phyloP scores from a whole-genome alignment of 1,139 yeast genomes.

The Pichia norvegensis region DNA sequence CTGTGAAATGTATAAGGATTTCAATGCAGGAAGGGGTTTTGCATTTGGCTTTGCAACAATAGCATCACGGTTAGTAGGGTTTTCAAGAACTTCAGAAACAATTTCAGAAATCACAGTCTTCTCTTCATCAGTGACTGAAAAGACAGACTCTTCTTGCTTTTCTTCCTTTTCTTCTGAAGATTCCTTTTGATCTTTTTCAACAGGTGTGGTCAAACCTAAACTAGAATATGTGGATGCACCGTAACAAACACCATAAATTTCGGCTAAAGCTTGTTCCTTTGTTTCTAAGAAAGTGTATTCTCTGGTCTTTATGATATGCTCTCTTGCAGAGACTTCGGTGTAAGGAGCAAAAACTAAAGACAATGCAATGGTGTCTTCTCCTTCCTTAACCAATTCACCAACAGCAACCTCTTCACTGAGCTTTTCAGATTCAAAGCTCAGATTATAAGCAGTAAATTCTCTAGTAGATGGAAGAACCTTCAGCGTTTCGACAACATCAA shows the following conservation, averaged over 20 bases:
- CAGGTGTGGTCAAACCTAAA: slow-evolving; percentile 28
- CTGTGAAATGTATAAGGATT: slow-evolving; percentile 56
- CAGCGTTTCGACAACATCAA: slow-evolving; percentile 54
- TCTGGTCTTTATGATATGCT: slow-evolving; percentile 41
- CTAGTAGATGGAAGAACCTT: slow-evolving; percentile 46
- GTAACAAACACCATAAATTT: slow-evolving; percentile 30
- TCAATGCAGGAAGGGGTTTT: slow-evolving; percentile 38
- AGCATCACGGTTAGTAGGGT: slow-evolving; percentile 9
- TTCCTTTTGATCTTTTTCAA: slow-evolving; percentile 13
- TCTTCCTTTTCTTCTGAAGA: slow-evolving; percentile 14
- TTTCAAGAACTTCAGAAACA: slow-evolving; percentile 15
- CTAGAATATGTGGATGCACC: slow-evolving; percentile 35
- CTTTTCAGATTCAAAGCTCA: slow-evolving; percentile 23
- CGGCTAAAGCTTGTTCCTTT: slow-evolving; percentile 20
- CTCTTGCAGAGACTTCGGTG: slow-evolving; percentile 37
- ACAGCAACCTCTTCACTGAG: slow-evolving; percentile 6
- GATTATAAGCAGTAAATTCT: slow-evolving; percentile 54
- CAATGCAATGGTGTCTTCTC: slow-evolving; percentile 6
- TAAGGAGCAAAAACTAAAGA: slow-evolving; percentile 34
- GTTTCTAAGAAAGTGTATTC: slow-evolving; percentile 37
- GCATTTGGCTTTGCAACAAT: slow-evolving; percentile 24
- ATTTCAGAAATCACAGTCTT: slow-evolving; percentile 24
- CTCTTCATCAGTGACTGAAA: slow-evolving; percentile 28
- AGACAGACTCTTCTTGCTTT: slow-evolving; percentile 12
- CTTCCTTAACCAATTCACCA: slow-evolving; percentile 26